These are phyloP conservation scores for Sarcodon sp. DNA, from an alignment of 768 basidiomycete genomes.

Conservation along the genomic window DNA sequence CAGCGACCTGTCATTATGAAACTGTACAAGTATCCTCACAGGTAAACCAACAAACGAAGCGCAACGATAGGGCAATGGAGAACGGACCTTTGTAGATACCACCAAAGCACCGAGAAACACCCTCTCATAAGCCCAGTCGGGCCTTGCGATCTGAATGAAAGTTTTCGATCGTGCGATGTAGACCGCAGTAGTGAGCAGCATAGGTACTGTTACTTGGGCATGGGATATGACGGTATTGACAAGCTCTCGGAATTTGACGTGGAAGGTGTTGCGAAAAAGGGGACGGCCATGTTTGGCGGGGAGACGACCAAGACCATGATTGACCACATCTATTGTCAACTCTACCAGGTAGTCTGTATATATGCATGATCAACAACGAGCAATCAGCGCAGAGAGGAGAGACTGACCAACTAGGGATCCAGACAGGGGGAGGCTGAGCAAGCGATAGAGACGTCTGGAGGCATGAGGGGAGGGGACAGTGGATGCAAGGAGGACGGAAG, in stretches of 20 bases:
- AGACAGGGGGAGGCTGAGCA: neutral
- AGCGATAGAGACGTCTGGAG: neutral
- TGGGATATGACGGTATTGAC: neutral
- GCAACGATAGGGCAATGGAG: neutral
- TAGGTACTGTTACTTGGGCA: neutral
- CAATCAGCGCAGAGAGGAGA: neutral
- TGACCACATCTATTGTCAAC: neutral
- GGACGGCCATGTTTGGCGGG: neutral
- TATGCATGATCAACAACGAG: neutral
- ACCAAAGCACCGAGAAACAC: conserved; percentile 1
- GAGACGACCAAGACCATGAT: neutral
- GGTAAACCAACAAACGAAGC: neutral
- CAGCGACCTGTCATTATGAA: conserved; percentile 78
- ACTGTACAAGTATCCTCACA: conserved; percentile 25
- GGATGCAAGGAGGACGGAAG: neutral
- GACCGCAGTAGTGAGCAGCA: neutral
- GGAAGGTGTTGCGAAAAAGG: neutral
- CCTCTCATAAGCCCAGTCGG: conserved; percentile 1
- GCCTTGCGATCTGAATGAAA: neutral
- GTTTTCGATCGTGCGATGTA: conserved; percentile 1
- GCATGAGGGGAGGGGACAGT: neutral
- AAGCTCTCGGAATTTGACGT: neutral
- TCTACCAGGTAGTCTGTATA: conserved; percentile 1
- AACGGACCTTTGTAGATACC: neutral
- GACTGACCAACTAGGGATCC: neutral